Conservation (phyloP, 73 alveolate genomes). For the Tetrahymena elliotti region DNA sequence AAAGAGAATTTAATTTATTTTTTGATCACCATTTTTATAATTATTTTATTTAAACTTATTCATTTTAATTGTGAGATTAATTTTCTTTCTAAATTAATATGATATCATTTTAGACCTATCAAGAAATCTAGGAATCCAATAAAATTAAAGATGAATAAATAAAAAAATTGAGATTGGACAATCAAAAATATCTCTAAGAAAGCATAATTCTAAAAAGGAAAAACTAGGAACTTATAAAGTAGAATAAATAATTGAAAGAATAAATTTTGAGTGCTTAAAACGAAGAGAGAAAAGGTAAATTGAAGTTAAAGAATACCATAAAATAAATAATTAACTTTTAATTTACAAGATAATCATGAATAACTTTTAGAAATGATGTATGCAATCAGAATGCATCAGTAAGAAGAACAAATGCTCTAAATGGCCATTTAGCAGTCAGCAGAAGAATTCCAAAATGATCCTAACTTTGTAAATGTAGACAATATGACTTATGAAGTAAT, state of each 20-base stretch:
- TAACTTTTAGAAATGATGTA: neutral
- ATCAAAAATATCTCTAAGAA: neutral
- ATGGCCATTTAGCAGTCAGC: neutral
- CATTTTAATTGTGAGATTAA: neutral
- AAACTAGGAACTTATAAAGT: neutral
- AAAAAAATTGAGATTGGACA: neutral
- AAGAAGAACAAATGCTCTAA: neutral
- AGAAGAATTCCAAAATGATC: neutral
- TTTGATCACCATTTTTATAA: no score
- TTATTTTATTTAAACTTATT: no score
- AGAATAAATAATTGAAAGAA: neutral
- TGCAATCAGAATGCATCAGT: neutral
- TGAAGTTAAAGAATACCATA: no score
- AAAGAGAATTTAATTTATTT: no score
- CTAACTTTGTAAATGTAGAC: neutral
- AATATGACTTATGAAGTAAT: conserved; percentile 29
- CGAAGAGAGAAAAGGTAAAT: neutral
- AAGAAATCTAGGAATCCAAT: neutral
- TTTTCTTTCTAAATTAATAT: neutral
- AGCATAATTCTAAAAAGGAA: neutral
- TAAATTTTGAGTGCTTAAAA: neutral
- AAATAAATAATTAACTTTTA: no score
- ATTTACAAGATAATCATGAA: neutral
- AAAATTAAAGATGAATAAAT: neutral
- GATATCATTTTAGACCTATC: neutral